phyloP scores from a whole-genome alignment of 2,329 filamentous ascomycete genomes.

The Lomentospora prolificans region DNA sequence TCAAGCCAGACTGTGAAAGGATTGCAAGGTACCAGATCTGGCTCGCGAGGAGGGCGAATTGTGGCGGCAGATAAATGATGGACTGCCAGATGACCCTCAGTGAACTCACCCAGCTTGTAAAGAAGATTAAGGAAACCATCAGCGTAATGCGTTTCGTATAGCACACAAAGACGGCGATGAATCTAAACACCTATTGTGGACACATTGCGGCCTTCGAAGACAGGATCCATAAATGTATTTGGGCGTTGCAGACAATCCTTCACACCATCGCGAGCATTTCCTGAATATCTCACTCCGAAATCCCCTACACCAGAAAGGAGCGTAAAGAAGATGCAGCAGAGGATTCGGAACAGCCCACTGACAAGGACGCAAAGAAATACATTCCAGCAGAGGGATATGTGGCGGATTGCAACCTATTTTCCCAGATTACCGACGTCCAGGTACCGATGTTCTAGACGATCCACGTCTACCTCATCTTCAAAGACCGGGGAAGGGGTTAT shows the following conservation, averaged over 20 bases:
- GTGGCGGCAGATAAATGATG: slow-evolving; percentile 16
- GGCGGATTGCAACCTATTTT: too few relatives aligned
- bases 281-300: too few relatives aligned
- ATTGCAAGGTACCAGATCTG: slow-evolving; percentile 14
- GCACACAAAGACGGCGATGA: slow-evolving; percentile 10
- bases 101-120: slow-evolving; percentile 13
- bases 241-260: slow-evolving; percentile 18
- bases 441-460: too few relatives aligned
- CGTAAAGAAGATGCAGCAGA: too few relatives aligned
- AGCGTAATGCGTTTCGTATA: slow-evolving; percentile 7
- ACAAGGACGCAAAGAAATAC: too few relatives aligned
- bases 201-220: slow-evolving; percentile 15
- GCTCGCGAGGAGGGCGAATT: slow-evolving; percentile 14
- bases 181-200: slow-evolving; percentile 13
- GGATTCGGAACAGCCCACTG: too few relatives aligned
- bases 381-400: too few relatives aligned
- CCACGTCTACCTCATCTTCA: too few relatives aligned
- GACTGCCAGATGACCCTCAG: slow-evolving; percentile 14
- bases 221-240: slow-evolving; percentile 18
- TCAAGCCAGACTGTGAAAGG: slow-evolving; percentile 14
- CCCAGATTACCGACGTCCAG: too few relatives aligned
- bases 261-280: slow-evolving; percentile 14
- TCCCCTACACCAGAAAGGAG: too few relatives aligned
- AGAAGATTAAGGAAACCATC: slow-evolving; percentile 6
- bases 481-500: too few relatives aligned